A percentile compares a stretch with the other conserved stretches of the same genome.
Evolutionary conservation across 805 yeast species (phyloP).

Genomic region (Candida loeiensis): DNA sequence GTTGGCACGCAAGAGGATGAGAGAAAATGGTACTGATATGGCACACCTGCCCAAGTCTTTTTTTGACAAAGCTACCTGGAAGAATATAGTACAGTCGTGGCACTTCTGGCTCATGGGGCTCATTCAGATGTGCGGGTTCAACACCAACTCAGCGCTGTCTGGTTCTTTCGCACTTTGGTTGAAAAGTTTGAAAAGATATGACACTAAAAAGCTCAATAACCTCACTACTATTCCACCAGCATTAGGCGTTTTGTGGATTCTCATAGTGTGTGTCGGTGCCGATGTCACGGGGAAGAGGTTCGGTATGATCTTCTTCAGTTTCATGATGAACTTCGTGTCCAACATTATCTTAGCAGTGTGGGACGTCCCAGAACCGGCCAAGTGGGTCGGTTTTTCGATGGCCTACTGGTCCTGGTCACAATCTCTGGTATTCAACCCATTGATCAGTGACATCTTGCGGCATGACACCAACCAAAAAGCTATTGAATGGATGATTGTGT

Average conservation of each 20-base stretch:
- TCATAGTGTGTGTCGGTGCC: conserved; percentile 46
- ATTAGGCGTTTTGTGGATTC: conserved; percentile 50
- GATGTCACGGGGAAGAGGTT: conserved; percentile 38
- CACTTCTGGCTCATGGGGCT: conserved; percentile 26
- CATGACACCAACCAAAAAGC: conserved; percentile 20
- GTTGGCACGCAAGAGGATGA: conserved; percentile 41
- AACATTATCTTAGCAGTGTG: conserved; percentile 21
- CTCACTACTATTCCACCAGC: conserved; percentile 57
- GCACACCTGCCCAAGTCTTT: conserved; percentile 16
- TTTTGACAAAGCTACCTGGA: conserved; percentile 25
- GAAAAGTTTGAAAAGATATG: conserved; percentile 16
- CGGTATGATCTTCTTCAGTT: conserved; percentile 18
- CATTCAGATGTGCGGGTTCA: conserved; percentile 19
- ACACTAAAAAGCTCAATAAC: conserved; percentile 31
- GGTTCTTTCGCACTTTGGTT: conserved; percentile 49
- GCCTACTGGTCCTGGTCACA: conserved; percentile 23
- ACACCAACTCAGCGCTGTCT: conserved; percentile 40
- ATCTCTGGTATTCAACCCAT: conserved; percentile 20
- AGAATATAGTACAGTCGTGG: conserved; percentile 27
- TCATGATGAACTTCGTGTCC: conserved; percentile 19
- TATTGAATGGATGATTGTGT: conserved; percentile 16
- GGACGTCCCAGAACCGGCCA: conserved; percentile 20
- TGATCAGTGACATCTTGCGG: conserved; percentile 23
- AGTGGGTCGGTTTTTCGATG: conserved; percentile 22
- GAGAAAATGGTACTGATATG: conserved; percentile 18